Base-by-base conservation (phyloP, 2,329 filamentous ascomycete species). In the Alternaria longipes region DNA sequence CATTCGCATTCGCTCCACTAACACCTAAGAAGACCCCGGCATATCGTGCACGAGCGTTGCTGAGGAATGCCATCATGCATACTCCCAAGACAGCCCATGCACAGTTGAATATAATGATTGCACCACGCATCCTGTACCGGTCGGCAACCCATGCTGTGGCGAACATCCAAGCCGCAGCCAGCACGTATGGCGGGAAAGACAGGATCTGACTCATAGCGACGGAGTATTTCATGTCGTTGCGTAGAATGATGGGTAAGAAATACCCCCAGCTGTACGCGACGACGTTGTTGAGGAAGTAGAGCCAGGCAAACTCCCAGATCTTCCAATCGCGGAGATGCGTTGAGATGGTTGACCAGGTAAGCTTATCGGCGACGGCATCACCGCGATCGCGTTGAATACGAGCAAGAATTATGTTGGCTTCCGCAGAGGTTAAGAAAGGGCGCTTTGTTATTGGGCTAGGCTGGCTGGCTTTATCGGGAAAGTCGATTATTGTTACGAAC, bases 61-160 rank as follows among this genome's bases (percentile, higher is more conserved):
- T 49, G 4, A 56, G 14, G 36, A 63, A 71, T 12, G 86, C 80
- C 36, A 86, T 82, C 51, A 86, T 79, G 40, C 86, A 79, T 20
- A 86, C 84, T 67, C 86, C 85, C n/a, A 81, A 79, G 24, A 86
- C 73, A 3, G 84, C 84, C 60, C 86, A 84, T n/a, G 82, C 82
- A 69, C 84, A 86, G 50, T 84, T 84, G 40, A 84, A 84, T 9
- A 85, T 81, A 9, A 87, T 74, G 36, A 84, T 64, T 0, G 59
- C 36, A 16, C 63, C 64, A 22, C 68, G 63, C 44, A 61, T 55
- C 11, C 63, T 57, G 8, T 63, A 62, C 38, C 47, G 59, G 28
- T 71, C 68, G 83, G 32, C 86, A 78, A 28, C 84, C 79, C 34
- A 84, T 66, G n/a, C 86, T 76, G 16, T 86, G 73, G 62, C 86